Percentiles rank a stretch among this genome's conserved stretches.
These are phyloP conservation scores for Elsinoe arachidis DNA, from an alignment of 2,329 filamentous ascomycete species.

Conservation along the genomic window DNA sequence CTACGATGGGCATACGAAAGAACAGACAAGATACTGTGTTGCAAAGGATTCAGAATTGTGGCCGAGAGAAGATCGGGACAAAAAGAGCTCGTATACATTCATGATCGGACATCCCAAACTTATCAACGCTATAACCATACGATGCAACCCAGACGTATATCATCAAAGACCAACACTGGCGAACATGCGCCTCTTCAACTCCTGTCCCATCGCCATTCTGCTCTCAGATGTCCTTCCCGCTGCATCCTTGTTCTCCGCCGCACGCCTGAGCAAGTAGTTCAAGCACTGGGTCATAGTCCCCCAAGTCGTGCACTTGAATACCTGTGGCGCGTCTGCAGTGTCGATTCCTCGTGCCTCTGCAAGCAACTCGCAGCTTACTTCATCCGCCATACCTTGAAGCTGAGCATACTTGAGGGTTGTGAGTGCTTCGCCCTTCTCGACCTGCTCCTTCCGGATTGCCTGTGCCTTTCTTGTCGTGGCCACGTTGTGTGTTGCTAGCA, in stretches of 20 bases:
- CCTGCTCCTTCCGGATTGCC: slow-evolving; percentile 40
- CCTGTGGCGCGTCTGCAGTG: slow-evolving; percentile 34
- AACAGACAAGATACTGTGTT: too few relatives aligned
- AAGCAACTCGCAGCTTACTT: slow-evolving; percentile 58
- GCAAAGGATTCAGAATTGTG: too few relatives aligned
- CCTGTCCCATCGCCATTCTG: slow-evolving; percentile 41
- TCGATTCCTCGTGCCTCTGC: slow-evolving; percentile 28
- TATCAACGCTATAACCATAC: neutral
- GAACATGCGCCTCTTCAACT: slow-evolving; percentile 36
- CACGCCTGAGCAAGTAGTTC: slow-evolving; percentile 56
- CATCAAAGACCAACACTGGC: neutral
- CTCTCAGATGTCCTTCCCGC: slow-evolving; percentile 47
- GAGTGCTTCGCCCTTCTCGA: slow-evolving; percentile 30
- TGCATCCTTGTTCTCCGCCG: slow-evolving; percentile 55
- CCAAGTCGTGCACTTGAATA: slow-evolving; percentile 51
- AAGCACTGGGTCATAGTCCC: slow-evolving; percentile 63
- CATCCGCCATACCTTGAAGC: slow-evolving; percentile 92
- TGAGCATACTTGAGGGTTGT: slow-evolving; percentile 60
- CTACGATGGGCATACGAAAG: too few relatives aligned
- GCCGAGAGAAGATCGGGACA: too few relatives aligned
- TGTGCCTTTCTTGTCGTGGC: slow-evolving; percentile 54
- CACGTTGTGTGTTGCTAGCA: slow-evolving; percentile 78
- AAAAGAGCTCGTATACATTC: neutral
- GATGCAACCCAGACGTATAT: neutral
- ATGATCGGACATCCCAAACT: neutral